Conservation (phyloP, 2,329 filamentous ascomycete species). For the Fusarium sp. region DNA sequence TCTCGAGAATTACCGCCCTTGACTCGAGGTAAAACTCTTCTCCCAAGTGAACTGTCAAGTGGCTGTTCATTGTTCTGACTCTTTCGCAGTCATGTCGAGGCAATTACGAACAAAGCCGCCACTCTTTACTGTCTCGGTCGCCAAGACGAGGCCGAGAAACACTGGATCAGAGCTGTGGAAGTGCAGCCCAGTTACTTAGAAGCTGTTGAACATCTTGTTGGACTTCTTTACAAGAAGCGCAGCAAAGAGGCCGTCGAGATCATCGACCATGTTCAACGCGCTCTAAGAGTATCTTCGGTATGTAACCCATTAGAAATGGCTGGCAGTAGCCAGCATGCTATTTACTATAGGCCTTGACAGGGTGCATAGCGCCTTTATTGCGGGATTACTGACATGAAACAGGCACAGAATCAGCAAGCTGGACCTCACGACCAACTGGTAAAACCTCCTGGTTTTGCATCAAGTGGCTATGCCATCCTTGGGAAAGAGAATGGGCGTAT, state of each 20-base stretch:
- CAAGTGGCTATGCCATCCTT: conserved; percentile 80
- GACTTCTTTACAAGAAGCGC: conserved; percentile 85
- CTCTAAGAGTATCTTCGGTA: conserved; percentile 63
- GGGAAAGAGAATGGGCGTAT: conserved; percentile 92
- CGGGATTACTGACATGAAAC: conserved; percentile 40
- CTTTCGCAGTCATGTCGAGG: conserved; percentile 81
- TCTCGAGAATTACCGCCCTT: conserved; percentile 70
- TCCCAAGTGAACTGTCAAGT: conserved; percentile 48
- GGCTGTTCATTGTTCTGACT: conserved; percentile 47
- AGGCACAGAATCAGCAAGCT: conserved; percentile 42
- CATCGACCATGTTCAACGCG: conserved; percentile 85
- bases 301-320: conserved; percentile 12
- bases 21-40: conserved; percentile 63
- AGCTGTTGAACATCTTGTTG: conserved; percentile 93
- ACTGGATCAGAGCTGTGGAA: conserved; percentile 88
- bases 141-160: conserved; percentile 83
- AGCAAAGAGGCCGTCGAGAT: conserved; percentile 87
- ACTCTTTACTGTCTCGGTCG: conserved; percentile 86
- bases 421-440: conserved; percentile 33
- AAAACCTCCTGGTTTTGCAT: conserved; percentile 47
- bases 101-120: conserved; percentile 91
- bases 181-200: conserved; percentile 90
- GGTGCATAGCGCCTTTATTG: conserved; percentile 11
- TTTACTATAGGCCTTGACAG: conserved; percentile 20
- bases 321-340: conserved; percentile 1